Base-by-base conservation (phyloP, 2,329 filamentous ascomycete species). In the Graphiopsis chlorocephala region DNA sequence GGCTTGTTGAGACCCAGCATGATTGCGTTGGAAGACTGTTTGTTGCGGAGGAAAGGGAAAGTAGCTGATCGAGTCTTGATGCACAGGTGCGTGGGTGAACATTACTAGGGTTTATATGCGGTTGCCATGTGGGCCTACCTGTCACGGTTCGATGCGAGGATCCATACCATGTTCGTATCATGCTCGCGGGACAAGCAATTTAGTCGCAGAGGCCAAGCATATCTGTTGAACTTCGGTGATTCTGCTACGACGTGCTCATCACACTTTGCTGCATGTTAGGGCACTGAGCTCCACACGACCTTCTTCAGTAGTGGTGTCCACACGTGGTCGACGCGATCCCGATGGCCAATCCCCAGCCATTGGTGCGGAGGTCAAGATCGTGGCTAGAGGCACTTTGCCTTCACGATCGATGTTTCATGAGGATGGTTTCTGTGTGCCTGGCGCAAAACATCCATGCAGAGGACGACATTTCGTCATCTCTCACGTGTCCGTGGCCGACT, bases 1-100 rank as follows among this genome's bases (percentile, higher is more conserved):
- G 81, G 81, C 68, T 78, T 80, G 68, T 78, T 80, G 64, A 82
- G 65, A 64, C 73, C 69, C 69, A 81, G 70, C 67, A 75, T 74
- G 79, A 80, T 81, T 57, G 66, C 68, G 68, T 55, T 14, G 38
- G 4, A 26, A 6, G 3, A 23, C 3, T 35, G 23, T 20, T n/a
- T 3, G 17, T 31, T 20, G 28, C 25, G 7, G 7, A 28, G 23
- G 47, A 20, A 33, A 6, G 28, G 4, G n/a, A 38, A 56, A 25
- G 20, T 20, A 20, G 14, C 17, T 56, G 53, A 56, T 33, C 29
- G 20, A 56, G 8, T 26, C n/a, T 20, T 20, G 20, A 23, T 20
- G 17, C 11, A 7, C 53, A 10, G 20, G 26, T 10, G 20, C 31
- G 48, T 17, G 42, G 26, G 58, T 6, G 45, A 50, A 15, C 26